Conservation (phyloP, 2,329 filamentous ascomycete genomes). For the Neonectria hederae region DNA sequence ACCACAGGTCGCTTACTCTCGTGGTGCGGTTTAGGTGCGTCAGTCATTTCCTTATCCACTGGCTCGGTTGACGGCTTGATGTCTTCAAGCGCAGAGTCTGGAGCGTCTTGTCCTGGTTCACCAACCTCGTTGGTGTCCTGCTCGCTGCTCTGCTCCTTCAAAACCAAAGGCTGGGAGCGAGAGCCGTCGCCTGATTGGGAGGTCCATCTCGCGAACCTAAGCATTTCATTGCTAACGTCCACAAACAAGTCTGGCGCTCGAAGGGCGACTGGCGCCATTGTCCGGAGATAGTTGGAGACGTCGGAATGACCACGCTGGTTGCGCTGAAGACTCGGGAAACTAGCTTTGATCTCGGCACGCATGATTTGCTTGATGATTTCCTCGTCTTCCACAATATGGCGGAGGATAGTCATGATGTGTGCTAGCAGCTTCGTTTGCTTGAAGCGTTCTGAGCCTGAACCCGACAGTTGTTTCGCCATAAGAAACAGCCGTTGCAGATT, state of each 20-base stretch:
- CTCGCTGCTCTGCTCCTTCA: conserved; percentile 51
- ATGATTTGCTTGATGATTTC: conserved; percentile 91
- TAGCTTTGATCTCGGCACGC: conserved; percentile 84
- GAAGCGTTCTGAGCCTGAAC: conserved; percentile 78
- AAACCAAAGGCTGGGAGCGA: conserved; percentile 49
- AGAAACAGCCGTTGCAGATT: conserved; percentile 91
- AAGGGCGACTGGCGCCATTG: conserved; percentile 81
- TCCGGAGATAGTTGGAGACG: conserved; percentile 76
- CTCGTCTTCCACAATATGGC: conserved; percentile 95
- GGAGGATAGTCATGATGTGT: conserved; percentile 84
- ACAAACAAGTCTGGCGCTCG: conserved; percentile 88
- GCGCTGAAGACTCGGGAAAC: conserved; percentile 69
- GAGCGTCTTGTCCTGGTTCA: conserved; percentile 24
- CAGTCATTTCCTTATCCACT: conserved; percentile 68
- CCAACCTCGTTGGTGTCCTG: conserved; percentile 26
- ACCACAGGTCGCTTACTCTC: conserved; percentile 86
- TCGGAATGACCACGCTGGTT: conserved; percentile 68
- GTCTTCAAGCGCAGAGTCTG: conserved; percentile 47
- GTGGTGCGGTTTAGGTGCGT: conserved; percentile 68
- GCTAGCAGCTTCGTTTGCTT: conserved; percentile 61
- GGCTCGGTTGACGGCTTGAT: conserved; percentile 70
- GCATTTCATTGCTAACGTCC: conserved; percentile 84
- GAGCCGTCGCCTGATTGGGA: conserved; percentile 47
- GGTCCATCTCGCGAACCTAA: conserved; percentile 75
- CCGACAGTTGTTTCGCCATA: conserved; percentile 92